Percentiles rank a stretch among this genome's conserved stretches.
phyloP scores from a whole-genome alignment of 2,329 filamentous ascomycete species.

The Scedosporium dehoogii region DNA sequence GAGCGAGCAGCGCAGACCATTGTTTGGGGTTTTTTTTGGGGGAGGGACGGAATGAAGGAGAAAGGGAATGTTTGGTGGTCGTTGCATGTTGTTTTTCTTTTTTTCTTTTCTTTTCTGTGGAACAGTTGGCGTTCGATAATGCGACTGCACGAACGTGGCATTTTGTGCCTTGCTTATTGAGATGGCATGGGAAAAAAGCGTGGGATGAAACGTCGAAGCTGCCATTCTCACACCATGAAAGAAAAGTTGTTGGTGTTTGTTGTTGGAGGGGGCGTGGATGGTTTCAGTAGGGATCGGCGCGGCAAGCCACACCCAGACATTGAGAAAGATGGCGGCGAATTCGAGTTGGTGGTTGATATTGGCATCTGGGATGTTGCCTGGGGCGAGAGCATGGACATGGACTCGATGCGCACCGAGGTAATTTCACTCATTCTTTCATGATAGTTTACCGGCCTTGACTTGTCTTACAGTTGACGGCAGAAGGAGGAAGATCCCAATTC shows the following conservation, averaged over 20 bases:
- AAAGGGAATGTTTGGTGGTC: not conserved
- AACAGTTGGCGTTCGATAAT: not conserved
- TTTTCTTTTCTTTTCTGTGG: not conserved
- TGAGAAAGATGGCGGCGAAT: too few relatives aligned
- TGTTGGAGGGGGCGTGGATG: not conserved
- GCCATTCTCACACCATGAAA: not conserved
- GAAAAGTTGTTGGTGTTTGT: not conserved
- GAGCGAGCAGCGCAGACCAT: not conserved
- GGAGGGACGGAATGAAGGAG: not conserved
- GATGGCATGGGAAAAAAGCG: not conserved
- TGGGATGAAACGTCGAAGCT: not conserved
- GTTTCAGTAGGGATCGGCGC: not conserved
- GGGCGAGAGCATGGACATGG: too few relatives aligned
- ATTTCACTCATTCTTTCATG: too few relatives aligned
- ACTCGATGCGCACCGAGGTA: too few relatives aligned
- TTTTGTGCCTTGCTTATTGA: constrained; percentile 1
- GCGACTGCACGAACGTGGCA: not conserved
- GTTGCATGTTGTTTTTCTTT: not conserved
- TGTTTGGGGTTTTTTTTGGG: not conserved
- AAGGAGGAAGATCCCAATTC: too few relatives aligned
- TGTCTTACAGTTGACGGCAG: too few relatives aligned
- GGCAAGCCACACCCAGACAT: not conserved
- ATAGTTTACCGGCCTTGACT: too few relatives aligned
- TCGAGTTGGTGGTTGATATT: too few relatives aligned
- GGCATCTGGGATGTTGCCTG: too few relatives aligned